Evolutionary conservation across 768 basidiomycete genomes (phyloP).

Genomic region (Termitomyces sp.): DNA sequence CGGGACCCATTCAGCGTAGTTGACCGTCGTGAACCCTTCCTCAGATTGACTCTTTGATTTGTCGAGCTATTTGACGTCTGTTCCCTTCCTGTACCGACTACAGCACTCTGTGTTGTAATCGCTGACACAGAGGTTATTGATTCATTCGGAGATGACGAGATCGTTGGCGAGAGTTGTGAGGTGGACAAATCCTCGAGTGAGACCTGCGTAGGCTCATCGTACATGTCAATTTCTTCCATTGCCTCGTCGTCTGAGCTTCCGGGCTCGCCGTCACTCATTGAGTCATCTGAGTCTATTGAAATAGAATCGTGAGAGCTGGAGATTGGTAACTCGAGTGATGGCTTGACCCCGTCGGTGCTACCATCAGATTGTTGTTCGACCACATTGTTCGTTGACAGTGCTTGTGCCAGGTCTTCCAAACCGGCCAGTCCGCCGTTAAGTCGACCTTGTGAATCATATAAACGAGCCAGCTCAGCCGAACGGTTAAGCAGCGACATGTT

Average conservation of each 20-base stretch:
- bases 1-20: constrained; percentile 23
- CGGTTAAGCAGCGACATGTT: constrained; percentile 97
- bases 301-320: constrained; percentile 46
- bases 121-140: constrained; percentile 25
- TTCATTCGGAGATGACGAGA: constrained; percentile 24
- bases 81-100: constrained; percentile 19
- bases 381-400: constrained; percentile 62
- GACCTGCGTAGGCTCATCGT: constrained; percentile 45
- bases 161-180: constrained; percentile 25
- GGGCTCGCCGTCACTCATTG: constrained; percentile 67
- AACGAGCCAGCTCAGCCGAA: constrained; percentile 51
- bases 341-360: constrained; percentile 51
- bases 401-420: constrained; percentile 81
- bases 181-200: constrained; percentile 26
- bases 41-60: constrained; percentile 31
- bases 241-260: constrained; percentile 74
- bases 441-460: constrained; percentile 81
- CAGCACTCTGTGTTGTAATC: constrained; percentile 18
- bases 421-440: constrained; percentile 82
- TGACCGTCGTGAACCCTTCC: constrained; percentile 49
- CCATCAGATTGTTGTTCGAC: constrained; percentile 53
- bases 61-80: constrained; percentile 19
- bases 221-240: constrained; percentile 80
- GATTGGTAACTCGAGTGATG: constrained; percentile 65
- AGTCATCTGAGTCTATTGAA: constrained; percentile 66